phyloP scores from a whole-genome alignment of 2,329 filamentous ascomycete species.

The Colletotrichum sp. region DNA sequence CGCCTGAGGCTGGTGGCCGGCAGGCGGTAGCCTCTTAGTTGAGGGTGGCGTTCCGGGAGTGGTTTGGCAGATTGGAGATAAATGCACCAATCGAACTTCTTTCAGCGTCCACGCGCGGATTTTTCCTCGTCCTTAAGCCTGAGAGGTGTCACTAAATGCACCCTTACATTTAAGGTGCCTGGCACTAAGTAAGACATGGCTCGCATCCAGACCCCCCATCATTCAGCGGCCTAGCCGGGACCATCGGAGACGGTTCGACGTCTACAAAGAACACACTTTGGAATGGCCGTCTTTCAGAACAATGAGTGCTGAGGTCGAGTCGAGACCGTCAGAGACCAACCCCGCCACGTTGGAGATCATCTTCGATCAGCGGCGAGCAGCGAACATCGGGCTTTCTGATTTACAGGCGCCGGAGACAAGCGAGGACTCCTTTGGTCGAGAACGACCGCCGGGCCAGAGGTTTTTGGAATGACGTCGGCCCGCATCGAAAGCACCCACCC shows the following conservation, averaged over 20 bases:
- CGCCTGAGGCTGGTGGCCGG: not conserved
- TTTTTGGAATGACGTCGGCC: constrained; percentile 9
- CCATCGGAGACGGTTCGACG: not conserved
- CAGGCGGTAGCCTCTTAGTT: not conserved
- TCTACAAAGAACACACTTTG: constrained; percentile 4
- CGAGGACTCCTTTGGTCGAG: not conserved
- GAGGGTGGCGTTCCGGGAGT: not conserved
- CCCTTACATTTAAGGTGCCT: not conserved
- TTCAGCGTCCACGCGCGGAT: not conserved
- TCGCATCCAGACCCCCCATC: not conserved
- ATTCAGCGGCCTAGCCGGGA: not conserved
- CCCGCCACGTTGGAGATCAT: constrained; percentile 6
- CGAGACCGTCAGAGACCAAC: constrained; percentile 5
- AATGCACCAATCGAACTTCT: not conserved
- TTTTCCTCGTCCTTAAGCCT: not conserved
- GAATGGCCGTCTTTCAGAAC: not conserved
- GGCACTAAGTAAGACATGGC: constrained; percentile 9
- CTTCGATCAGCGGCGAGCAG: not conserved
- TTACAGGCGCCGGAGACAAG: not conserved
- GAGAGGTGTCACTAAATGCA: not conserved
- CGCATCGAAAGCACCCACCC: not conserved
- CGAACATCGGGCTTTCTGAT: not conserved
- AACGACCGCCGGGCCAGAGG: not conserved
- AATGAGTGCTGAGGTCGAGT: not conserved
- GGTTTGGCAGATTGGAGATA: not conserved